These are phyloP conservation scores for Aurifilum marmelostoma DNA, from an alignment of 2,329 filamentous ascomycete genomes.

Conservation along the genomic window DNA sequence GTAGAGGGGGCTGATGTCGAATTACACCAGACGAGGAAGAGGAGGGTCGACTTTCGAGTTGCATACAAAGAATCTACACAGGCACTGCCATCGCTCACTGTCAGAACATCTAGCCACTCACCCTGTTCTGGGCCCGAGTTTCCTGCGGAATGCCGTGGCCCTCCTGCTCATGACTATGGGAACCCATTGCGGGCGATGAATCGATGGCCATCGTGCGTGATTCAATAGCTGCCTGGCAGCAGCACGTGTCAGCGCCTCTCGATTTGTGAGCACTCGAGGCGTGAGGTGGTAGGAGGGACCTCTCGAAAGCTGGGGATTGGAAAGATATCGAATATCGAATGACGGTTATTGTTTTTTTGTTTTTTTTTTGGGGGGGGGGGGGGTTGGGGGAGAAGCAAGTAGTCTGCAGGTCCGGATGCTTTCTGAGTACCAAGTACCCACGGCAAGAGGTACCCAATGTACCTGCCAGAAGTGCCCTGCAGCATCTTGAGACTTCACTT, in stretches of 20 bases:
- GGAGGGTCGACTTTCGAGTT: not conserved
- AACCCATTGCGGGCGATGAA: not conserved
- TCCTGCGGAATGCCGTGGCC: not conserved
- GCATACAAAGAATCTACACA: not conserved
- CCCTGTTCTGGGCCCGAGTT: not conserved
- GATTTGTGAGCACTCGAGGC: not conserved
- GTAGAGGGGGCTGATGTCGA: not conserved
- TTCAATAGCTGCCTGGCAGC: not conserved
- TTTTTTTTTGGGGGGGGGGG: too few species aligned
- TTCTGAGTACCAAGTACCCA: not conserved
- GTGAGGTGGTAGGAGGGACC: not conserved
- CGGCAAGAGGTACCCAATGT: not conserved
- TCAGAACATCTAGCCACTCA: not conserved
- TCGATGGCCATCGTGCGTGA: not conserved
- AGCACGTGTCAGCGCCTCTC: too few species aligned
- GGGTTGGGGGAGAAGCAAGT: not conserved
- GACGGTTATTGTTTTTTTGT: too few species aligned
- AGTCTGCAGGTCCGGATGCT: not conserved
- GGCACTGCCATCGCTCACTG: not conserved
- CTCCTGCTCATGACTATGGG: not conserved
- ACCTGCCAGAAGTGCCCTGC: not conserved
- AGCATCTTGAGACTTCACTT: not conserved
- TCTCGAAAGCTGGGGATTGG: not conserved
- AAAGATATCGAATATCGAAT: not conserved
- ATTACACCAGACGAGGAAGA: not conserved